Conservation (phyloP, 2,329 filamentous ascomycete genomes). For the Phoma herbarum region DNA sequence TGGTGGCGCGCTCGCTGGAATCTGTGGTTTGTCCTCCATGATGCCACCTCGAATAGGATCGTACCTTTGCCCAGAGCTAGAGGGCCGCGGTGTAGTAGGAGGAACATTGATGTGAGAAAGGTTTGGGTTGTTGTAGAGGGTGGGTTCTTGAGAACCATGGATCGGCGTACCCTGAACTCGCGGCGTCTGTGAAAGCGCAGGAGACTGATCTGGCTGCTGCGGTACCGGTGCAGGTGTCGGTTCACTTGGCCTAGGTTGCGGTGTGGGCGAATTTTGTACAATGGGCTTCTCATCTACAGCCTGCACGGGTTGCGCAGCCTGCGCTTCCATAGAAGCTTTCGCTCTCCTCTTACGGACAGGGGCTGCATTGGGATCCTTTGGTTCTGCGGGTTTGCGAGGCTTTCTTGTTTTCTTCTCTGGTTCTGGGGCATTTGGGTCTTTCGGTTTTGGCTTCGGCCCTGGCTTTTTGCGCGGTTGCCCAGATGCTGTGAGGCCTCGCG, state of each 20-base stretch:
- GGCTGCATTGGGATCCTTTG: conserved; percentile 59
- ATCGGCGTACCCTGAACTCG: conserved; percentile 49
- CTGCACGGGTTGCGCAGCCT: conserved; percentile 37
- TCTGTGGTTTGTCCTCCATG: conserved; percentile 53
- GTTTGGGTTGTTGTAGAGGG: conserved; percentile 49
- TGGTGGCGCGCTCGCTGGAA: conserved; percentile 55
- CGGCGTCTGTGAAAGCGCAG: conserved; percentile 36
- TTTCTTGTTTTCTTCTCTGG: conserved; percentile 56
- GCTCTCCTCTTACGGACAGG: conserved; percentile 61
- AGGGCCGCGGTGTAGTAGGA: conserved; percentile 59
- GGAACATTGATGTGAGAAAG: conserved; percentile 54
- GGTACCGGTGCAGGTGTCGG: conserved; percentile 25
- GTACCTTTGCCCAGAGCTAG: conserved; percentile 82
- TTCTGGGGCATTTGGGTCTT: conserved; percentile 47
- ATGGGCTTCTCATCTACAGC: conserved; percentile 38
- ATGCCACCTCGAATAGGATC: conserved; percentile 81
- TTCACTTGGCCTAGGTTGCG: conserved; percentile 43
- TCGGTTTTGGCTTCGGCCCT: conserved; percentile 54
- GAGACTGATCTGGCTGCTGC: conserved; percentile 40
- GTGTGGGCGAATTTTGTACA: conserved; percentile 37
- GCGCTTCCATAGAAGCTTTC: conserved; percentile 50
- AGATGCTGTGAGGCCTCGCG: conserved; percentile 46
- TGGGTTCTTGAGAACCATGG: conserved; percentile 51
- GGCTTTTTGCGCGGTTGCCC: conserved; percentile 54
- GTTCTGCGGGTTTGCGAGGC: conserved; percentile 55